A percentile compares a stretch with the other conserved stretches of the same genome.
Conservation (phyloP, 768 basidiomycete species). For the Sporobolomyces roseus region DNA sequence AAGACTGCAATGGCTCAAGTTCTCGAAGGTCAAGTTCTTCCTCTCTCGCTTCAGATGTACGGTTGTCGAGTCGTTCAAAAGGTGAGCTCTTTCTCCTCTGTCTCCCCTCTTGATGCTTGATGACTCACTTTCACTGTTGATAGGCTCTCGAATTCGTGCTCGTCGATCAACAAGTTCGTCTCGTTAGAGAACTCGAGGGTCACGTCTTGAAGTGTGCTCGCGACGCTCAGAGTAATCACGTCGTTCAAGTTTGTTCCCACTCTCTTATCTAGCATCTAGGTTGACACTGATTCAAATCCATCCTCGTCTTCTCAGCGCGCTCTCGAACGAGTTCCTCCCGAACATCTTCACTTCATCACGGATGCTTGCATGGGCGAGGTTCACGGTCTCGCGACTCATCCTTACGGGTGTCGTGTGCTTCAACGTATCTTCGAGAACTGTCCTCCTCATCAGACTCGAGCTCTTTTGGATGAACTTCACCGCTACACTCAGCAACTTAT, state of each 20-base stretch:
- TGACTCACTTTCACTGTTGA: constrained; percentile 19
- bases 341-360: constrained; percentile 67
- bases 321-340: constrained; percentile 71
- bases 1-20: constrained; percentile 63
- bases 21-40: constrained; percentile 73
- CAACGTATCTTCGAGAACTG: constrained; percentile 88
- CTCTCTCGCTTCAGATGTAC: constrained; percentile 83
- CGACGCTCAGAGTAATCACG: constrained; percentile 91
- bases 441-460: constrained; percentile 62
- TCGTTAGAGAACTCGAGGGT: constrained; percentile 74
- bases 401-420: constrained; percentile 90
- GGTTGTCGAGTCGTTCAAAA: constrained; percentile 95
- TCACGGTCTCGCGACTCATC: constrained; percentile 74
- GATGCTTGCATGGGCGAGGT: constrained; percentile 71
- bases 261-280: too few species aligned
- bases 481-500: constrained; percentile 67
- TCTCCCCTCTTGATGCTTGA: background rate
- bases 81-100: constrained; percentile 51
- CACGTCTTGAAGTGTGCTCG: constrained; percentile 80
- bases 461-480: constrained; percentile 78
- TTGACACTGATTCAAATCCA: background rate
- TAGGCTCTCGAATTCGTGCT: constrained; percentile 79
- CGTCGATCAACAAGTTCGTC: constrained; percentile 68
- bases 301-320: constrained; percentile 61
- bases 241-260: constrained; percentile 51